Evolutionary conservation across 73 alveolate genomes (phyloP).

Genomic region (Paramecium pentaurelia): DNA sequence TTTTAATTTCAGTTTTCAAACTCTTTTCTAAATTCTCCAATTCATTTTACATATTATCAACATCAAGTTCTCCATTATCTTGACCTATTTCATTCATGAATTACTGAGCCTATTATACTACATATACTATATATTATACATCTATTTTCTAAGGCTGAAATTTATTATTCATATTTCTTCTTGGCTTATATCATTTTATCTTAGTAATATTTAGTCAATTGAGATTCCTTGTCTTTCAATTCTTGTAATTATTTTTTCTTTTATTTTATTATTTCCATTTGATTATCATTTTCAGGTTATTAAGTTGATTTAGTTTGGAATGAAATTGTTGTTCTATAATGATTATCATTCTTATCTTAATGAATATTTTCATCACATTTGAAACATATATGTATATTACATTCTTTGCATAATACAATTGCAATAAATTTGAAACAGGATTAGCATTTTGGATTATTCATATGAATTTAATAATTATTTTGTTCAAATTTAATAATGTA

Average conservation of each 20-base stretch:
- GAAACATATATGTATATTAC: not conserved
- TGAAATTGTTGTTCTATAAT: not conserved
- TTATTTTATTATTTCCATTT: not conserved
- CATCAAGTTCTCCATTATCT: not conserved
- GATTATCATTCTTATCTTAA: not conserved
- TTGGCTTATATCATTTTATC: not conserved
- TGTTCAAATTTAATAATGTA: not conserved
- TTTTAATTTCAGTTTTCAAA: not conserved
- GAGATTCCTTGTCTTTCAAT: not conserved
- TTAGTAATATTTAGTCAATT: not conserved
- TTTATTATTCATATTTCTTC: not conserved
- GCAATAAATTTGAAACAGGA: not conserved
- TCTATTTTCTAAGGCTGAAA: not conserved
- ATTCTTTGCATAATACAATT: not conserved
- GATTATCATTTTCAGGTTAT: not conserved
- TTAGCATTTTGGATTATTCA: not conserved
- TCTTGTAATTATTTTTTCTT: not conserved
- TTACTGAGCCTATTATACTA: not conserved
- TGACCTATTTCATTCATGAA: not conserved
- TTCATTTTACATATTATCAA: not conserved
- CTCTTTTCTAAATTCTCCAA: not conserved
- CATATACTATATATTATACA: not conserved
- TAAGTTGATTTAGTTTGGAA: not conserved
- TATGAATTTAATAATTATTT: not conserved
- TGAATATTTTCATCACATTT: not conserved